Evolutionary conservation across 2,329 filamentous ascomycete genomes (phyloP).

Genomic region (Beauveria pseudobassiana): DNA sequence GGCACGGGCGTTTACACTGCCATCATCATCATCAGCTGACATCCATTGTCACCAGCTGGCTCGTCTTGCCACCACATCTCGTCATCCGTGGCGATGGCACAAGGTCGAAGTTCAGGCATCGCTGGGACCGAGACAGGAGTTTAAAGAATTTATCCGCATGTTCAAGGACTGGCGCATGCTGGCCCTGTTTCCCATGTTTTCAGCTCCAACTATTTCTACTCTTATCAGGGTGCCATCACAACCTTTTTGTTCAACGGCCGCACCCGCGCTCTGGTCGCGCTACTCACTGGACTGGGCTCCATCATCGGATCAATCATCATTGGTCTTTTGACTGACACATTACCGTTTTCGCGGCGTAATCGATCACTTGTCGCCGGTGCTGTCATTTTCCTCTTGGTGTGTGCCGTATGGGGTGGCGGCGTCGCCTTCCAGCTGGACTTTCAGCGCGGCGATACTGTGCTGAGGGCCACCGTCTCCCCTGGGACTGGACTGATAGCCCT

Average conservation of each 20-base stretch:
- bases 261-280: conserved; percentile 60
- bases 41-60: conserved; percentile 13
- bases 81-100: conserved; percentile 14
- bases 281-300: conserved; percentile 60
- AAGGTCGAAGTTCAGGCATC: conserved; percentile 6
- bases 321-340: conserved; percentile 54
- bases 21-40: conserved; percentile 19
- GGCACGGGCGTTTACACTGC: conserved; percentile 20
- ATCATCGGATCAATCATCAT: conserved; percentile 63
- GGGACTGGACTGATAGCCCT: conserved; percentile 20
- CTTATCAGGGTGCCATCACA: conserved; percentile 68
- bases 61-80: conserved; percentile 12
- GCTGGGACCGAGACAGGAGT: conserved; percentile 11
- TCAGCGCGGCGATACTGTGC: conserved; percentile 12
- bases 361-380: conserved; percentile 53
- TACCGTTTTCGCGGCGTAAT: conserved; percentile 45
- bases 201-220: conserved; percentile 72
- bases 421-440: conserved; percentile 60
- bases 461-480: conserved; percentile 17
- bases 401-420: conserved; percentile 62
- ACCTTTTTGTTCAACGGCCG: conserved; percentile 61
- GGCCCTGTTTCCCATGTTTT: conserved; percentile 25
- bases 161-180: conserved; percentile 16
- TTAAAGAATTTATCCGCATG: conserved; percentile 14
- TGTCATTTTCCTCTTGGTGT: conserved; percentile 53